Base-by-base conservation (phyloP, 202 grass and related monocot species). In the Schoenoplectus tabernaemontani region DNA sequence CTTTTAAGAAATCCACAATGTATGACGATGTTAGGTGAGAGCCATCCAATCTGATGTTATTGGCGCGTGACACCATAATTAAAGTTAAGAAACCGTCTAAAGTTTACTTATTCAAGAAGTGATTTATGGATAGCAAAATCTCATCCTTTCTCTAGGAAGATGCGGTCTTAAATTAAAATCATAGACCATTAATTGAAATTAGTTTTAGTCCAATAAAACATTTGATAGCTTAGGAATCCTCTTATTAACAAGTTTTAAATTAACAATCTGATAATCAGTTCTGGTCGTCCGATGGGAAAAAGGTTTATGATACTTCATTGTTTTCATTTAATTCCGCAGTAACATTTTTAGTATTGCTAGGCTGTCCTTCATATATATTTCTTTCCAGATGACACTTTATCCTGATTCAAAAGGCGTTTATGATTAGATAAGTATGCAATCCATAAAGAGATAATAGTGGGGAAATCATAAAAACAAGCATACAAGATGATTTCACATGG, bases 91-190 rank as follows among this genome's bases (percentile, higher is more conserved):
- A 71, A 46, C 10, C 4, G 22, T 71, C 9, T 28, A 68, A 28
- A 71, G 41, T 47, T 70, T 46, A 70, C 65, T 70, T 71, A 44
- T 30, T 71, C 47, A 48, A 71, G 66, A 71, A 71, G 23, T 47
- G 66, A 47, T 47, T 30, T 26, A 71, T 71, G 66, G 38, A 19
- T 46, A 44, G 66, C n/a, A 28, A 47, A 47, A 66, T 66, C 42
- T 69, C 65, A 15, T 1, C 1, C 66, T 71, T 71, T 71, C 66
- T 42, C 12, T 48, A 24, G 22, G 22, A 24, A 47, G 42, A 24
- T 16, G 22, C 28, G 66, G 66, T 71, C 41, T 71, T 71, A 7
- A 44, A 71, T 71, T 16, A 10, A 26, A 39, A 71, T 71, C 11
- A 71, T 71, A 71, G 41, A 71, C 66, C 66, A 71, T 26, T 46